These are phyloP conservation scores for Rhododendron ferrugineum DNA, from an alignment of 148 eudicot genomes.

Conservation along the genomic window DNA sequence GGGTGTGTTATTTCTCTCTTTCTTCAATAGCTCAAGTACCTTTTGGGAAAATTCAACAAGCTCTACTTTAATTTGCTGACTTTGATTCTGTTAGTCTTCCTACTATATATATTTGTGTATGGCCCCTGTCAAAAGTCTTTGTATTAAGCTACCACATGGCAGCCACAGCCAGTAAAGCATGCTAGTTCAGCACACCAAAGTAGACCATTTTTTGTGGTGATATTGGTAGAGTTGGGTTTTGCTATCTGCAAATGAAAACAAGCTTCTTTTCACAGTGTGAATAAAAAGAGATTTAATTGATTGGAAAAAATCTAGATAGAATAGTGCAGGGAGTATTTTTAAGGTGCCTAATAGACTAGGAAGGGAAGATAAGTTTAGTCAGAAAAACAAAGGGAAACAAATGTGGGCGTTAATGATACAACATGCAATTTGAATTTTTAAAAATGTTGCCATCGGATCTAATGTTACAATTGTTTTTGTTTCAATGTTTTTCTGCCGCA, in stretches of 20 bases:
- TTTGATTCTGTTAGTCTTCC: not conserved
- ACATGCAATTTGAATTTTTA: not conserved
- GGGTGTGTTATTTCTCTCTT: not conserved
- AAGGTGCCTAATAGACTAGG: not conserved
- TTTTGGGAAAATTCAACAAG: not conserved
- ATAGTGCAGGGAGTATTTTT: not conserved
- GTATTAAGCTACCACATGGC: not conserved
- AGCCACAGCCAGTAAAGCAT: not conserved
- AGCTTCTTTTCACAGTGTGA: not conserved
- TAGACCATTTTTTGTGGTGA: not conserved
- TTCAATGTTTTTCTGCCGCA: slow-evolving; percentile 21
- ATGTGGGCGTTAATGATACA: not conserved
- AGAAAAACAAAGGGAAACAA: not conserved
- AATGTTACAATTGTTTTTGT: not conserved
- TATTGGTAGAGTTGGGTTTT: not conserved
- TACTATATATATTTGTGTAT: not conserved
- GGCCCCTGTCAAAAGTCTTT: not conserved
- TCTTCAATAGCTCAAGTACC: not conserved
- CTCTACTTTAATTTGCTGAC: not conserved
- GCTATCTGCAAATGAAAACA: not conserved
- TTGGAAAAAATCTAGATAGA: not conserved
- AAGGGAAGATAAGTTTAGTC: not conserved
- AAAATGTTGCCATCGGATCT: not conserved
- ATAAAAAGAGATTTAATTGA: not conserved
- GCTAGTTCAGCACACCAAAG: not conserved